phyloP scores from a whole-genome alignment of 345 rosid genomes.

The Cardamine chenopodiifolia region DNA sequence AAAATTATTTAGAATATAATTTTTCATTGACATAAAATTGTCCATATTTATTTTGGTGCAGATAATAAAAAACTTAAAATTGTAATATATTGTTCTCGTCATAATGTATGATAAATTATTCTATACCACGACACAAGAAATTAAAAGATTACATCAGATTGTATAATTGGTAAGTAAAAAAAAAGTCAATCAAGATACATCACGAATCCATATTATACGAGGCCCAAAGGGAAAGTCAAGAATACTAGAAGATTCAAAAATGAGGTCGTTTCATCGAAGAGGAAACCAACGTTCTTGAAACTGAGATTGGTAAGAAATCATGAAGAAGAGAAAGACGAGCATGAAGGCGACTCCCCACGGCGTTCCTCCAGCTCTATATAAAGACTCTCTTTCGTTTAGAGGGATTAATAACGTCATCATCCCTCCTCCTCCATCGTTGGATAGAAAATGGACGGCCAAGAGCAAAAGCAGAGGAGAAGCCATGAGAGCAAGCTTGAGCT shows the following conservation, averaged over 20 bases:
- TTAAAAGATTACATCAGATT: not conserved
- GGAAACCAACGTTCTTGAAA: constrained; percentile 67
- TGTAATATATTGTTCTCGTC: not conserved
- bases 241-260: not conserved
- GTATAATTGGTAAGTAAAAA: not conserved
- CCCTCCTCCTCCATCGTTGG: constrained; percentile 43
- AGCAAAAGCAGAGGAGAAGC: constrained; percentile 53
- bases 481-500: constrained; percentile 52
- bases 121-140: not conserved
- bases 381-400: constrained; percentile 49
- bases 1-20: not conserved
- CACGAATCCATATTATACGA: not conserved
- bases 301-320: constrained; percentile 61
- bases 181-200: not conserved
- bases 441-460: constrained; percentile 51
- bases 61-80: too few relatives aligned
- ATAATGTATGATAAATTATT: not conserved
- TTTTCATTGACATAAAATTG: not conserved
- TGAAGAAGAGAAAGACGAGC: constrained; percentile 55
- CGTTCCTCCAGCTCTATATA: constrained; percentile 57
- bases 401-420: constrained; percentile 39
- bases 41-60: not conserved
- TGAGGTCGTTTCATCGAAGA: constrained; percentile 33
- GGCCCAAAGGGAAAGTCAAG: constrained; percentile 17
- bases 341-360: constrained; percentile 61